Evolutionary conservation across 495 filamentous ascomycete species (phyloP), one percentile per base, ranked within the genome.

Genomic region (Pseudomonodictys pantanalensis): DNA sequence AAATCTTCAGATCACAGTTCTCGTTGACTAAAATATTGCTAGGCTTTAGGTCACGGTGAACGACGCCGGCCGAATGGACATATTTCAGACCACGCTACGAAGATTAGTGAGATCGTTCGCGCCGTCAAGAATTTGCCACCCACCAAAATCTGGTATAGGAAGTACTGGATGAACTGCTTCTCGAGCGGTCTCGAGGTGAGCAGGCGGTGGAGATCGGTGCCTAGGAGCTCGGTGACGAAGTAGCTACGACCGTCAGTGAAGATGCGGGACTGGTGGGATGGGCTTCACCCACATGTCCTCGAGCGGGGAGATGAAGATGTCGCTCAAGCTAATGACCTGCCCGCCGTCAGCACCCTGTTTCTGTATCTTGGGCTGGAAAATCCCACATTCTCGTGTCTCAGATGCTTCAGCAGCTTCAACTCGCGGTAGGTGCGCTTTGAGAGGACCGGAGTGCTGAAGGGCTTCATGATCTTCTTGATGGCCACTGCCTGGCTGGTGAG

Each of bases 401-500:
- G 77, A 70, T 98, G 93, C 77, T 98, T 98, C 67, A 98, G 77
- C 54, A 98, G 81, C 80, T 98, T 98, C 74, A 98, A 78, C 71
- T 98, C 93, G 57, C 93, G 87, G 71, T 98, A 98, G 24, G 93
- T 98, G 69, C 93, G 80, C 80, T 98, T 98, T 20, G 93, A 93
- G 38, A 98, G 77, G 42, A 98, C 93, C 5, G 93, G 93, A 10
- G 93, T 98, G 79, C 91, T 96, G 77, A 98, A 98, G 6, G 93
- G 93, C 80, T 98, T 98, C 95, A 98, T 97, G 70, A 98, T 98
- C 81, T 98, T 98, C 83, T 98, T 98, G 67, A 98, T 91, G 28
- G 93, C 93, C 56, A 98, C 93, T 70, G 89, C 89, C 71, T 96
- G 90, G 67, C 79, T 86, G 50, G 95, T 97, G 72, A 98, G 90